A percentile compares a stretch with the other conserved stretches of the same genome.
Conservation (phyloP, 768 basidiomycete genomes). For the Auriculariales sp. region DNA sequence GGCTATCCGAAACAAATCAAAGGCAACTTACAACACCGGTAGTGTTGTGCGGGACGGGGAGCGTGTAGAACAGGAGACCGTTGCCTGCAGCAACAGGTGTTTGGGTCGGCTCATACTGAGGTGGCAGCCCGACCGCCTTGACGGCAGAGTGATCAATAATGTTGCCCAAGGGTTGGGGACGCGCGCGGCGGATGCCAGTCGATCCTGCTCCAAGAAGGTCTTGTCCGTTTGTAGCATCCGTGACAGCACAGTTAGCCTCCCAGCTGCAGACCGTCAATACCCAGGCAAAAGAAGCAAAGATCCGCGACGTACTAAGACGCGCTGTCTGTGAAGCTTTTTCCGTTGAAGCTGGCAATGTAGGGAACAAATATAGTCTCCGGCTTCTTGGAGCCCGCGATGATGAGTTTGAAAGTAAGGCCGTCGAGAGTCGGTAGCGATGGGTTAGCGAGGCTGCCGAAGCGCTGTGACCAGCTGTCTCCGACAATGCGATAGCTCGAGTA, state of each 20-base stretch:
- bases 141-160: conserved; percentile 29
- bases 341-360: conserved; percentile 33
- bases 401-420: conserved; percentile 32
- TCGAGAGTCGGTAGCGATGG: conserved; percentile 31
- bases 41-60: conserved; percentile 37
- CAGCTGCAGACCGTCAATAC: conserved; percentile 26
- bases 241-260: conserved; percentile 43
- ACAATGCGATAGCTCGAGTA: conserved; percentile 43
- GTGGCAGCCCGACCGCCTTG: conserved; percentile 31
- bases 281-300: no score
- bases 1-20: not conserved
- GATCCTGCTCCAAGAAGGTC: conserved; percentile 20
- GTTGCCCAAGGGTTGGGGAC: conserved; percentile 10
- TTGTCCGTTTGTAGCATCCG: conserved; percentile 32
- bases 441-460: conserved; percentile 41
- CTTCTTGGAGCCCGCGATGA: conserved; percentile 29
- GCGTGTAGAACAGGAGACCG: conserved; percentile 35
- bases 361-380: conserved; percentile 37
- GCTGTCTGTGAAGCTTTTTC: conserved; percentile 33
- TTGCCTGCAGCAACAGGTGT: conserved; percentile 31
- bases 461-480: conserved; percentile 33
- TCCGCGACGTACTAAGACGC: conserved; percentile 31
- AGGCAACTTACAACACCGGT: conserved; percentile 44
- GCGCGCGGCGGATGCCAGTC: not conserved
- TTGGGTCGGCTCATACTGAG: conserved; percentile 30